phyloP scores from a whole-genome alignment of 2,329 filamentous ascomycete species.

The Tolypocladium album region DNA sequence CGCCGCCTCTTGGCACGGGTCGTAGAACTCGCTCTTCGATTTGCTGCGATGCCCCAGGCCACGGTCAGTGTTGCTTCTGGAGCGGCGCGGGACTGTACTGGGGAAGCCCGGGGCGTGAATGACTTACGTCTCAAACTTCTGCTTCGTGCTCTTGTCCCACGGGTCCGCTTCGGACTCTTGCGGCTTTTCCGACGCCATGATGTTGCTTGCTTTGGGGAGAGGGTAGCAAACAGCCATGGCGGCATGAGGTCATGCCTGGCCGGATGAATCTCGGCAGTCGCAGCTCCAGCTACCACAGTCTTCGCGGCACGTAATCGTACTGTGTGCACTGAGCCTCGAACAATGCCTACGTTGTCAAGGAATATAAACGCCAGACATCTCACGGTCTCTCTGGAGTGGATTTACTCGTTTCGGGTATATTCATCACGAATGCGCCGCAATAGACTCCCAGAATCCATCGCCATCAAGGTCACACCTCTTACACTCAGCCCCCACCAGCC shows the following conservation, averaged over 20 bases:
- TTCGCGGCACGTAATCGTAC: not conserved
- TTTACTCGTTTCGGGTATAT: not conserved
- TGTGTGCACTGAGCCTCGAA: not conserved
- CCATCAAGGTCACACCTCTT: slow-evolving; percentile 6
- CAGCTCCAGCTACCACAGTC: not conserved
- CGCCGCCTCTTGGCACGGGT: slow-evolving; percentile 91
- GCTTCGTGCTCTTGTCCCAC: slow-evolving; percentile 49
- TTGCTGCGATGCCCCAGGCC: slow-evolving; percentile 50
- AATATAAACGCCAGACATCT: not conserved
- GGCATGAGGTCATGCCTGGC: slow-evolving; percentile 4
- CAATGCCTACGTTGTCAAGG: not conserved
- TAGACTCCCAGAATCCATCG: slow-evolving; percentile 16
- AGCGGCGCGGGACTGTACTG: not conserved
- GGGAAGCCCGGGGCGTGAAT: not conserved
- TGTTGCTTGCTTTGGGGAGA: not conserved
- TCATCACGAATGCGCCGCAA: not conserved
- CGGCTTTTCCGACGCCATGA: not conserved
- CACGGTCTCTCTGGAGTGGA: not conserved
- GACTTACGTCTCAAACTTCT: slow-evolving; percentile 53
- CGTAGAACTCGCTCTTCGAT: slow-evolving; percentile 78
- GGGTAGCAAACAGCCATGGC: not conserved
- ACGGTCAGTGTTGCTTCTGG: not conserved
- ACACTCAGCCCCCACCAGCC: slow-evolving; percentile 15
- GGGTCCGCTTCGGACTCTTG: slow-evolving; percentile 22
- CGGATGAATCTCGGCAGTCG: slow-evolving; percentile 9